A percentile compares a stretch with the other conserved stretches of the same genome.
Conservation (phyloP, 2,329 filamentous ascomycete genomes). For the Apiospora rasikravindrae region DNA sequence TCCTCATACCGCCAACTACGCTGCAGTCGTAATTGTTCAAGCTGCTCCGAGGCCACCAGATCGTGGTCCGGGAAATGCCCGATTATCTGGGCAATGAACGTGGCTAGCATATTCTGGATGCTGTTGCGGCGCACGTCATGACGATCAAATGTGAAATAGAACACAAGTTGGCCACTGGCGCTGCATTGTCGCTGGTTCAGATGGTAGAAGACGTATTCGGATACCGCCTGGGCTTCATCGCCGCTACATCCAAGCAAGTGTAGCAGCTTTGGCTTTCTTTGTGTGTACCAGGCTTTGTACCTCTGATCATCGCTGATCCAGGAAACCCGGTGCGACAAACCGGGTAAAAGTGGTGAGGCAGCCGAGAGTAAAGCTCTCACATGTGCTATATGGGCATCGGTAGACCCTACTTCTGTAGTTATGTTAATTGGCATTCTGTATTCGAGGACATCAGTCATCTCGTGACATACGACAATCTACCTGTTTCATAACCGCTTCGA, state of each 20-base stretch:
- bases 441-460: background rate
- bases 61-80: background rate
- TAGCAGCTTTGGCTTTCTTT: background rate
- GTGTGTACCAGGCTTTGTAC: background rate
- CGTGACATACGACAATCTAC: background rate
- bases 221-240: too few relatives aligned
- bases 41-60: rapidly evolving
- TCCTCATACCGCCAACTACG: background rate
- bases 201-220: background rate
- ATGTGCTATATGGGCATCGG: too few relatives aligned
- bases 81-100: background rate
- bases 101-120: background rate
- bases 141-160: background rate
- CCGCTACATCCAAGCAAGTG: background rate
- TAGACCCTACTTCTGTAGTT: too few relatives aligned
- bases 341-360: background rate
- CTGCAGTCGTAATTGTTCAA: background rate
- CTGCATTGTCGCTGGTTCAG: background rate
- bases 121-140: background rate
- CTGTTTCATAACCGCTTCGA: background rate
- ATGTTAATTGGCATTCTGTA: too few relatives aligned
- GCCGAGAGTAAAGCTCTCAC: background rate
- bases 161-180: background rate
- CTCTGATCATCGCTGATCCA: background rate
- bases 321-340: background rate